Evolutionary conservation across 805 yeast genomes (phyloP).

Genomic region (Wickerhamomyces bovis): DNA sequence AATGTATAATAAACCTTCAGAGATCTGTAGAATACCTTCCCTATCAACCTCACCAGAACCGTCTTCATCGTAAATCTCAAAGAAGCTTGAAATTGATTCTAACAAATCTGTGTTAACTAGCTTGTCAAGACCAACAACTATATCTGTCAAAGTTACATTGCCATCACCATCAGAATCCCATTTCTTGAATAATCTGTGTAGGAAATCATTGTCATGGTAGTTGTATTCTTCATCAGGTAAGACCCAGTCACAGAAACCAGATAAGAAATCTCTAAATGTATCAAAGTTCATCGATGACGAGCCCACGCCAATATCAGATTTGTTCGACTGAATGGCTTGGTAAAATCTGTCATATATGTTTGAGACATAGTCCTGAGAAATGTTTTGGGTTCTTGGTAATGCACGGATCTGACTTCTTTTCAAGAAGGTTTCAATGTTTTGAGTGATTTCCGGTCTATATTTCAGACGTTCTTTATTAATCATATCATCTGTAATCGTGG

Average conservation of each 20-base stretch:
- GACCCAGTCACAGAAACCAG: constrained; percentile 77
- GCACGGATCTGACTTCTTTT: constrained; percentile 88
- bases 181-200: constrained; percentile 55
- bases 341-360: constrained; percentile 82
- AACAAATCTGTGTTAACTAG: constrained; percentile 69
- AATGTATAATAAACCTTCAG: constrained; percentile 79
- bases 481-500: constrained; percentile 68
- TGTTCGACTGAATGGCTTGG: constrained; percentile 61
- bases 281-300: constrained; percentile 68
- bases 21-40: constrained; percentile 74
- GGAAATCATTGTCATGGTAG: constrained; percentile 38
- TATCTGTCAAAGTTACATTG: constrained; percentile 58
- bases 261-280: constrained; percentile 67
- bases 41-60: constrained; percentile 58
- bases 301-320: constrained; percentile 46
- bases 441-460: constrained; percentile 71
- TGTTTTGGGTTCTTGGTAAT: constrained; percentile 64
- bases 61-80: constrained; percentile 62
- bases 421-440: constrained; percentile 83
- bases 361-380: constrained; percentile 53
- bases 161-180: constrained; percentile 64
- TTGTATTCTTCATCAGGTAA: constrained; percentile 33
- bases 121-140: constrained; percentile 67
- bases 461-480: constrained; percentile 63
- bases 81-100: constrained; percentile 73